Percentiles rank a stretch among this genome's conserved stretches.
Evolutionary conservation across 805 yeast species (phyloP).

Genomic region (Pichia scutulata): DNA sequence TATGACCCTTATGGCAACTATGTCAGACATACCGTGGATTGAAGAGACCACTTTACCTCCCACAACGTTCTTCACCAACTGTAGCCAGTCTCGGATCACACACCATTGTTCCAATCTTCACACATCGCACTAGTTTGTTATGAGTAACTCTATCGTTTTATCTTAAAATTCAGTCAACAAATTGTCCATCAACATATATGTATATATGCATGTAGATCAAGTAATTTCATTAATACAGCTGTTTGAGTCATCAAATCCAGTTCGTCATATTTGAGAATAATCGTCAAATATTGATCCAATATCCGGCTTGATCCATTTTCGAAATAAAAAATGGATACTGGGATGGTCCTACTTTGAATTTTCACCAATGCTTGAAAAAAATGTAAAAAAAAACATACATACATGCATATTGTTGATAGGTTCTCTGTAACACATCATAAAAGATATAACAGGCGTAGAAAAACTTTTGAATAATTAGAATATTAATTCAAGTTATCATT

Average conservation of each 20-base stretch:
- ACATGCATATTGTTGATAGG: not conserved
- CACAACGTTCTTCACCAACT: not conserved
- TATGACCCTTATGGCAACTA: too few relatives aligned
- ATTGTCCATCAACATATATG: not conserved
- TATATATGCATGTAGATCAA: too few relatives aligned
- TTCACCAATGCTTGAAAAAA: not conserved
- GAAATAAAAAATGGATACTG: not conserved
- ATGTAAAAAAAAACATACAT: not conserved
- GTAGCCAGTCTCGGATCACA: not conserved
- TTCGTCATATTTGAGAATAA: slow-evolving; percentile 5
- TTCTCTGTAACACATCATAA: too few relatives aligned
- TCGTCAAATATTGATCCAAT: slow-evolving; percentile 8
- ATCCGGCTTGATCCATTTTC: slow-evolving; percentile 2
- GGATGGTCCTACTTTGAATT: slow-evolving; percentile 8
- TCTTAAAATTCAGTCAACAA: not conserved
- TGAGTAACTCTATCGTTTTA: not conserved
- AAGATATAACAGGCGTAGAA: not conserved
- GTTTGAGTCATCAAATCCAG: slow-evolving; percentile 2
- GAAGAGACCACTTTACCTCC: not conserved
- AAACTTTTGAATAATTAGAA: not conserved
- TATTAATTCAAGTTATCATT: not conserved
- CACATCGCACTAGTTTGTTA: not conserved
- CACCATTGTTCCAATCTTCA: not conserved
- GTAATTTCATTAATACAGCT: not conserved
- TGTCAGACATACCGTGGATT: not conserved